Conservation (phyloP, 306 rosid species). For the Citrullus mucosospermus region DNA sequence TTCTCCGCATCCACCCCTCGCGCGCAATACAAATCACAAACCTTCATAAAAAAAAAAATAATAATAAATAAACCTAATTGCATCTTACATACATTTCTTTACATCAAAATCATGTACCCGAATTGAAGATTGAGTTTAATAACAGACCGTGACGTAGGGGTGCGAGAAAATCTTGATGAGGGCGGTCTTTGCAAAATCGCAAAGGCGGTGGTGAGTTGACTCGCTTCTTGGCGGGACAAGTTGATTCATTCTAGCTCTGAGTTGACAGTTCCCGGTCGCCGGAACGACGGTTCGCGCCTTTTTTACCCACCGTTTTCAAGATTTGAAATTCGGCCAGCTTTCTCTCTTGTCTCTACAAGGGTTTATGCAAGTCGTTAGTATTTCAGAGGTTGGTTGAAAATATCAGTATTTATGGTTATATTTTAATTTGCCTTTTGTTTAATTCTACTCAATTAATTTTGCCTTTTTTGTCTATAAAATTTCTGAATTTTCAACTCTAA, state of each 20-base stretch:
- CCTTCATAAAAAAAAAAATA: slow-evolving; percentile 14
- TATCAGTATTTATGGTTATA: too few species aligned
- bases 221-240: slow-evolving; percentile 33
- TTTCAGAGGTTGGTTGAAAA: too few species aligned
- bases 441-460: too few species aligned
- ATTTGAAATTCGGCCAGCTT: background rate
- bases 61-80: background rate
- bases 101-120: background rate
- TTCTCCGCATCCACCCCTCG: slow-evolving; percentile 54
- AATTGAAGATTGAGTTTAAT: background rate
- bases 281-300: background rate
- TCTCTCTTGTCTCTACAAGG: background rate
- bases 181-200: slow-evolving; percentile 68
- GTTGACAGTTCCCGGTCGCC: background rate
- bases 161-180: slow-evolving; percentile 72
- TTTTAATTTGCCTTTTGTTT: too few species aligned
- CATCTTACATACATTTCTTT: background rate
- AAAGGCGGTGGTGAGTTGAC: slow-evolving; percentile 57
- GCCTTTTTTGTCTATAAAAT: too few species aligned
- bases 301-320: background rate
- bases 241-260: slow-evolving; percentile 34
- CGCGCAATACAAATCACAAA: slow-evolving; percentile 78
- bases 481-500: too few species aligned
- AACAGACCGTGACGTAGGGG: slow-evolving; percentile 60
- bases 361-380: background rate